Evolutionary conservation across 2,329 filamentous ascomycete genomes (phyloP).

Genomic region (Fusarium sublunatum): DNA sequence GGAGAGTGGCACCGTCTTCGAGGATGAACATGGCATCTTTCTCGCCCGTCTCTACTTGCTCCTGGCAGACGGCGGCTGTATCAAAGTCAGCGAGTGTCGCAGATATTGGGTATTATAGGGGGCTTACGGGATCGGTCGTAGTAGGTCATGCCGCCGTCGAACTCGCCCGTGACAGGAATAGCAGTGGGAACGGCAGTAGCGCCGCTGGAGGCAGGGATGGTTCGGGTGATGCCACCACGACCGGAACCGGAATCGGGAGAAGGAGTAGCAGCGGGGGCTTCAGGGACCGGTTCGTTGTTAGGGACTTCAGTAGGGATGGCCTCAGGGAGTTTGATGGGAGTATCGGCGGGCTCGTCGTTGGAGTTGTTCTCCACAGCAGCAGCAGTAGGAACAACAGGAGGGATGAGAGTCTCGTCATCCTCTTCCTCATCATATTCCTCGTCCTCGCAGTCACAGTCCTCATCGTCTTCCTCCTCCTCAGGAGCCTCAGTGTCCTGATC

Average conservation of each 20-base stretch:
- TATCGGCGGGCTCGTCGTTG: not conserved
- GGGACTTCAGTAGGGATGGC: conserved; percentile 3
- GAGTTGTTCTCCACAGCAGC: not conserved
- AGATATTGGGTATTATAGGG: too few species aligned
- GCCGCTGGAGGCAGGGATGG: conserved; percentile 37
- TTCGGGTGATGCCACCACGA: conserved; percentile 30
- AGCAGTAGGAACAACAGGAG: conserved; percentile 2
- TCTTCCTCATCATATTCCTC: not conserved
- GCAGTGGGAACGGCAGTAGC: conserved; percentile 30
- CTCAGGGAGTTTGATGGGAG: conserved; percentile 1
- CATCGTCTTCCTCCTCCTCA: not conserved
- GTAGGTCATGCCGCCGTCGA: conserved; percentile 37
- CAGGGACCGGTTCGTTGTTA: not conserved
- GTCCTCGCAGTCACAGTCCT: conserved; percentile 1
- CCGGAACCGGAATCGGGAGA: conserved; percentile 3
- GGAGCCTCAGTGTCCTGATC: not conserved
- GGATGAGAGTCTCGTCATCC: not conserved
- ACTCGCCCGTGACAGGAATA: conserved; percentile 35
- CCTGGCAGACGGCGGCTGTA: conserved; percentile 43
- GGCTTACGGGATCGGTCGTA: conserved; percentile 41
- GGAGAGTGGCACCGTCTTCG: conserved; percentile 61
- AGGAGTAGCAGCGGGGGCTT: conserved; percentile 3
- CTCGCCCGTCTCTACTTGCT: conserved; percentile 45
- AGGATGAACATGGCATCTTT: conserved; percentile 62
- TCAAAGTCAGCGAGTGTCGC: conserved; percentile 2